Conservation (phyloP, 169 alveolate genomes). For the Perkinsus marinus region DNA sequence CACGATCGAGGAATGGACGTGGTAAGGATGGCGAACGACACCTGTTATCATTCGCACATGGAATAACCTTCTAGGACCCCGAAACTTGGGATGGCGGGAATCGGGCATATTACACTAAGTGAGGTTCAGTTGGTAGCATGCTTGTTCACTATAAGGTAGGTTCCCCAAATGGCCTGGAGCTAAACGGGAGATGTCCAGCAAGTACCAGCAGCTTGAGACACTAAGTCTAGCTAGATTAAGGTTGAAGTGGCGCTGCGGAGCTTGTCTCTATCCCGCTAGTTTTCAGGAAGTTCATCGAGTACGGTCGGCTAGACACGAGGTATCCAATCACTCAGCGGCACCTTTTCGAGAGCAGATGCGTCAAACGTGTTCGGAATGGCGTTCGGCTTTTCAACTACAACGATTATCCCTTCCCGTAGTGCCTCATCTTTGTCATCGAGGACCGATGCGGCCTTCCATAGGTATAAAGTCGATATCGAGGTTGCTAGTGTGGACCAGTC, state of each 20-base stretch:
- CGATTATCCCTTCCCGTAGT: slow-evolving; percentile 67
- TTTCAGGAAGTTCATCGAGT: slow-evolving; percentile 43
- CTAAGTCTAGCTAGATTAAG: slow-evolving; percentile 53
- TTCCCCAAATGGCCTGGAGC: slow-evolving; percentile 22
- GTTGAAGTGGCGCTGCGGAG: not conserved
- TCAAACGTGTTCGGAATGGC: slow-evolving; percentile 46
- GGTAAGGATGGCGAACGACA: not conserved
- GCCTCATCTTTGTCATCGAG: too few species aligned
- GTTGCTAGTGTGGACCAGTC: slow-evolving; percentile 74
- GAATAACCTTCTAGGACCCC: not conserved
- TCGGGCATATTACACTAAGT: not conserved
- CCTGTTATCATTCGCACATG: not conserved
- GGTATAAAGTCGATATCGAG: slow-evolving; percentile 60
- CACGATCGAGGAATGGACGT: not conserved
- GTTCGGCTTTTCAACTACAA: slow-evolving; percentile 60
- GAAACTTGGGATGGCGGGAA: not conserved
- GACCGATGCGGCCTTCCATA: not conserved
- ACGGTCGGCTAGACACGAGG: slow-evolving; percentile 58
- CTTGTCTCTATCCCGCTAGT: not conserved
- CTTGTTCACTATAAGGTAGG: not conserved
- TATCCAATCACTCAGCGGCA: slow-evolving; percentile 73
- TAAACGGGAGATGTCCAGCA: slow-evolving; percentile 18
- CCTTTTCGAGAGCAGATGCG: slow-evolving; percentile 59
- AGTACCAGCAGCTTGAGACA: slow-evolving; percentile 34
- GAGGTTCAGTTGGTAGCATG: not conserved